Evolutionary conservation across 2,329 filamentous ascomycete species (phyloP).

Genomic region (Microsporum ferrugineum): DNA sequence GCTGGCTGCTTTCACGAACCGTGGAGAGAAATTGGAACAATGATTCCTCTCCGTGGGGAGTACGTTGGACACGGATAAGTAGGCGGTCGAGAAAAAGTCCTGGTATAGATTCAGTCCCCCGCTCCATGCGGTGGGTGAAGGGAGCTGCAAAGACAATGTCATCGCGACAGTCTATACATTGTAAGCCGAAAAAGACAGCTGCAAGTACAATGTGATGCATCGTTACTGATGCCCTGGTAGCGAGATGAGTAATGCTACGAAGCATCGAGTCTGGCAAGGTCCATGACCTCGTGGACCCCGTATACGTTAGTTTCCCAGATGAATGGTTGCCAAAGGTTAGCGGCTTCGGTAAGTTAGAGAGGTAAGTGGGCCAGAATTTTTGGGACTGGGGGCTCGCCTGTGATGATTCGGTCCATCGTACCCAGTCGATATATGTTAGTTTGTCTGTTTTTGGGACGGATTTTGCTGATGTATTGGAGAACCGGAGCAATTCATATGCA

Average conservation of each 20-base stretch:
- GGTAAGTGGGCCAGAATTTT: background rate
- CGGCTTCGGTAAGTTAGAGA: background rate
- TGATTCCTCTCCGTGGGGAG: background rate
- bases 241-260: background rate
- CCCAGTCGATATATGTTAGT: background rate
- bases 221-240: background rate
- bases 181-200: background rate
- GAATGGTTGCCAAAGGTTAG: background rate
- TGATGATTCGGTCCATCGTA: background rate
- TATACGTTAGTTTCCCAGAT: background rate
- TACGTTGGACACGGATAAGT: constrained; percentile 6
- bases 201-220: constrained; percentile 1
- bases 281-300: background rate
- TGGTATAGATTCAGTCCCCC: background rate
- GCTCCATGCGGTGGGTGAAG: constrained; percentile 1
- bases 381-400: background rate
- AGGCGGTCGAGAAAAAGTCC: constrained; percentile 5
- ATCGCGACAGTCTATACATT: constrained; percentile 1
- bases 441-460: background rate
- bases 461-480: background rate
- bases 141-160: constrained; percentile 1
- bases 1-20: background rate
- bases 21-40: background rate
- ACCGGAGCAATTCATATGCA: background rate
- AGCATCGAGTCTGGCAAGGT: background rate